Evolutionary conservation across 495 filamentous ascomycete genomes (phyloP).

Genomic region (Tuber microsphaerosporum): DNA sequence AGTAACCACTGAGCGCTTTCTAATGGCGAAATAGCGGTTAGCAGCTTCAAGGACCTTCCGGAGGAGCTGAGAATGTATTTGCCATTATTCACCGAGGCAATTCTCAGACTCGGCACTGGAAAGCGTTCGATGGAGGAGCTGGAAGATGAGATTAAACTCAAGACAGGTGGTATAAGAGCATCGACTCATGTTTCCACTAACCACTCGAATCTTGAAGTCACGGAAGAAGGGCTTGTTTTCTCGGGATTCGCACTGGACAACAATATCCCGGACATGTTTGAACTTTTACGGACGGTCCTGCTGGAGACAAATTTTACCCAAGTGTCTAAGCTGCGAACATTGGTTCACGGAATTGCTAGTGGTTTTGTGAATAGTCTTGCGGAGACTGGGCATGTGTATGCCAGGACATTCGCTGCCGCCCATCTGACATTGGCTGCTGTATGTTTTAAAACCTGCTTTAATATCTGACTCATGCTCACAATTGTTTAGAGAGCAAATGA

Average conservation of each 20-base stretch:
- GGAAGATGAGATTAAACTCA: conserved; percentile 89
- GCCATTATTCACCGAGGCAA: conserved; percentile 82
- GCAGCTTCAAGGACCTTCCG: conserved; percentile 69
- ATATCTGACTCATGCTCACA: background rate
- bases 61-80: conserved; percentile 77
- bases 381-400: conserved; percentile 76
- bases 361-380: conserved; percentile 89
- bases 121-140: conserved; percentile 85
- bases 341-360: conserved; percentile 74
- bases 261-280: conserved; percentile 84
- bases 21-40: conserved; percentile 50
- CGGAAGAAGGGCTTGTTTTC: conserved; percentile 73
- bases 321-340: conserved; percentile 70
- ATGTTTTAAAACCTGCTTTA: conserved; percentile 47
- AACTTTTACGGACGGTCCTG: conserved; percentile 70
- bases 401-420: conserved; percentile 72
- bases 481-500: conserved; percentile 47
- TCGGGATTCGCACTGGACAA: conserved; percentile 78
- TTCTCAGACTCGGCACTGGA: conserved; percentile 86
- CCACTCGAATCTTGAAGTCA: conserved; percentile 60
- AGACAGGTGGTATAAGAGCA: conserved; percentile 84
- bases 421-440: conserved; percentile 60
- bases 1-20: background rate
- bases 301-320: conserved; percentile 83
- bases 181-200: conserved; percentile 70